Evolutionary conservation across 352 stramenopile species (phyloP).

Genomic region (Peronospora belbahrii): DNA sequence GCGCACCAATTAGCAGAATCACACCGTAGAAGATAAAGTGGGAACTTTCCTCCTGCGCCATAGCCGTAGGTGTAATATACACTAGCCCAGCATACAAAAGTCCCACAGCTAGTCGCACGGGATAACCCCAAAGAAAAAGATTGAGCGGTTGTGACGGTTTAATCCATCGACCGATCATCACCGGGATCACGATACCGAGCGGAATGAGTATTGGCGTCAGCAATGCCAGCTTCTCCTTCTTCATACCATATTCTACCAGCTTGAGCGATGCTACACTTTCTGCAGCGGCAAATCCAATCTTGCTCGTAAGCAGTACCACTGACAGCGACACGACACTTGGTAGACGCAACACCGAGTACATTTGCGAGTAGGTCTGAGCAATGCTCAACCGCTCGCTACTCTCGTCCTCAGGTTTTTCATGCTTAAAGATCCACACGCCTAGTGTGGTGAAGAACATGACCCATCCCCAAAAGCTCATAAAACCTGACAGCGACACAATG

Average conservation of each 20-base stretch:
- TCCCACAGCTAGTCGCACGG: conserved; percentile 74
- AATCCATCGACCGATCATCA: conserved; percentile 72
- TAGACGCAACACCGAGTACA: conserved; percentile 81
- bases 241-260: conserved; percentile 85
- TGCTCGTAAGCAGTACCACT: conserved; percentile 87
- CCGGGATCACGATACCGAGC: conserved; percentile 82
- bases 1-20: conserved; percentile 54
- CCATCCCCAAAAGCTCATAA: conserved; percentile 92
- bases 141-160: conserved; percentile 61
- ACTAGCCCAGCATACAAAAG: conserved; percentile 79
- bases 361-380: conserved; percentile 85
- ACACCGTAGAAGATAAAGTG: conserved; percentile 77
- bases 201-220: conserved; percentile 84
- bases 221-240: conserved; percentile 89
- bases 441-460: conserved; percentile 91
- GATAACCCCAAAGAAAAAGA: conserved; percentile 78
- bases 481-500: conserved; percentile 80
- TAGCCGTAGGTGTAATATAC: conserved; percentile 69
- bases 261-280: conserved; percentile 91
- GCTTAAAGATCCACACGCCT: conserved; percentile 89
- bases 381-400: conserved; percentile 72
- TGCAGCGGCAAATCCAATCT: conserved; percentile 88
- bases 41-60: conserved; percentile 66
- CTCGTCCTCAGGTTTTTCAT: conserved; percentile 59
- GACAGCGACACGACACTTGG: conserved; percentile 81